These are phyloP conservation scores for Inosperma sp. DNA, from an alignment of 768 basidiomycete genomes.

Conservation along the genomic window DNA sequence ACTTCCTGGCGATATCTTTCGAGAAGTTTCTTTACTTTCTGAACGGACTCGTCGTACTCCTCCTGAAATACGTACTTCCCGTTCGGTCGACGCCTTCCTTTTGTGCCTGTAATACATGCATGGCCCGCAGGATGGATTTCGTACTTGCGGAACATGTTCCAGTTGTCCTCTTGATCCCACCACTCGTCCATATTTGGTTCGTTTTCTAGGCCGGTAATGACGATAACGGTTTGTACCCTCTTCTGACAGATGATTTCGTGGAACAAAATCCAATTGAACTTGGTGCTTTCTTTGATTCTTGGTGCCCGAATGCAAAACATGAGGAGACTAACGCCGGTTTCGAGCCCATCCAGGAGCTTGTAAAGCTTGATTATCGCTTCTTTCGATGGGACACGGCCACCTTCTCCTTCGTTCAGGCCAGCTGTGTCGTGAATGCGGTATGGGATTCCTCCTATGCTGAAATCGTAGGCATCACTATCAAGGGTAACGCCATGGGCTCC, in stretches of 20 bases:
- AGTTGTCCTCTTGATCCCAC: background rate
- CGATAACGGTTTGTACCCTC: constrained; percentile 6
- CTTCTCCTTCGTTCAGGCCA: constrained; percentile 35
- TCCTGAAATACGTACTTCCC: background rate
- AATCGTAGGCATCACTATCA: constrained; percentile 23
- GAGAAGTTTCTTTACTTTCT: constrained; percentile 1
- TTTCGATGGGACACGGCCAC: constrained; percentile 16
- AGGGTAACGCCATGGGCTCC: constrained; percentile 34
- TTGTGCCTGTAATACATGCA: constrained; percentile 1
- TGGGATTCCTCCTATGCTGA: constrained; percentile 19
- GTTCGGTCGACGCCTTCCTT: constrained; percentile 2
- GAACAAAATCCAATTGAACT: constrained; percentile 9
- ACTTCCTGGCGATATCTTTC: background rate
- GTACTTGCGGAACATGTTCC: background rate
- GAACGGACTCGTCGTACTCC: constrained; percentile 5
- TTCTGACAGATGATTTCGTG: constrained; percentile 8
- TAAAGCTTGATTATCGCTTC: constrained; percentile 15
- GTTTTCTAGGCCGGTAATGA: constrained; percentile 2
- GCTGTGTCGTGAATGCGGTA: constrained; percentile 36
- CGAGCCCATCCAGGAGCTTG: constrained; percentile 14
- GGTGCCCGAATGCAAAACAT: constrained; percentile 9
- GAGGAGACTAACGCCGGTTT: constrained; percentile 11
- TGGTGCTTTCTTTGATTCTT: constrained; percentile 6
- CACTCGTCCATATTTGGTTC: constrained; percentile 6
- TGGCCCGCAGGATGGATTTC: background rate